phyloP scores from a whole-genome alignment of 1,139 yeast genomes.

The Nadsonia commutata region DNA sequence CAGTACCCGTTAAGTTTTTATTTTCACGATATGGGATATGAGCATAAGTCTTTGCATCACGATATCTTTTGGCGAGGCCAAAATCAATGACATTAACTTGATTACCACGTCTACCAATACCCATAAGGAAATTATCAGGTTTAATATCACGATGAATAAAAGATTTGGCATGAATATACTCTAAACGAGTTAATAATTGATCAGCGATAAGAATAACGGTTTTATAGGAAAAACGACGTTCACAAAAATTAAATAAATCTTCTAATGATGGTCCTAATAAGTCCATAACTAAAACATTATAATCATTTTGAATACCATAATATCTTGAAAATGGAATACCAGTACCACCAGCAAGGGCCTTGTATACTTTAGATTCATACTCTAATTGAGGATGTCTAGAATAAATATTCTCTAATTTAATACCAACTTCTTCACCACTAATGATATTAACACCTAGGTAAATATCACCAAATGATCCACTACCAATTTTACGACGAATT shows the following conservation, averaged over 20 bases:
- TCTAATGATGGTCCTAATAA: conserved; percentile 90
- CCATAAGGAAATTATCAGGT: conserved; percentile 95
- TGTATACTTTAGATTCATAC: conserved; percentile 90
- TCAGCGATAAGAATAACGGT: conserved; percentile 88
- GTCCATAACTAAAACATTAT: conserved; percentile 94
- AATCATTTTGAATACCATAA: conserved; percentile 95
- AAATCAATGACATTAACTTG: conserved; percentile 94
- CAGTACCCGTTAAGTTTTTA: conserved; percentile 93
- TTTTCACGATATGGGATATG: conserved; percentile 95
- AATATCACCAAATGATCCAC: conserved; percentile 96
- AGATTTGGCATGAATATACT: conserved; percentile 88
- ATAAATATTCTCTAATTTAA: conserved; percentile 75
- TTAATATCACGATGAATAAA: conserved; percentile 82
- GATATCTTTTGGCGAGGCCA: conserved; percentile 88
- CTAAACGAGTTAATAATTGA: conserved; percentile 86
- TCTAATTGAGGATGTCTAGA: conserved; percentile 96
- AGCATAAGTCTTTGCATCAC: conserved; percentile 90
- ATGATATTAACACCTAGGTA: conserved; percentile 86
- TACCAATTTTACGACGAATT: conserved; percentile 90
- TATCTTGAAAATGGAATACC: conserved; percentile 96
- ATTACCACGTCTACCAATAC: conserved; percentile 87
- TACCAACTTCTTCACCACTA: conserved; percentile 95
- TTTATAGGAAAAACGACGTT: conserved; percentile 81
- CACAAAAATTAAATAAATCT: conserved; percentile 91
- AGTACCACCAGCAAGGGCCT: conserved; percentile 89